These are phyloP conservation scores for Candida tibetensis DNA, from an alignment of 805 yeast species.

Conservation along the genomic window DNA sequence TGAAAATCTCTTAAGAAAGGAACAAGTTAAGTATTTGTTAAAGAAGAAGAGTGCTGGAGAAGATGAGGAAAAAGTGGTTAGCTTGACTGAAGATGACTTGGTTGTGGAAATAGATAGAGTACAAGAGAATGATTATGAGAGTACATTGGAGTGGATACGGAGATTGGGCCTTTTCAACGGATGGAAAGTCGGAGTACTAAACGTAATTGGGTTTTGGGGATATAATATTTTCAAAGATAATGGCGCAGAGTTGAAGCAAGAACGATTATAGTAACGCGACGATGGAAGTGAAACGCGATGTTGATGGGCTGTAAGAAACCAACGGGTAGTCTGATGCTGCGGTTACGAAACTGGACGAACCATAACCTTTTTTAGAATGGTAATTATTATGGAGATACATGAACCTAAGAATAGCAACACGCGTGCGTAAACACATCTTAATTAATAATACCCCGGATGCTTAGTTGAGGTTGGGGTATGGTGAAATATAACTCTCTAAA, in stretches of 20 bases:
- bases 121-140: background rate
- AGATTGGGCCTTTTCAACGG: slow-evolving; percentile 64
- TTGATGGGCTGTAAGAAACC: too few relatives aligned
- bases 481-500: too few relatives aligned
- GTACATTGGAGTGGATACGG: slow-evolving; percentile 20
- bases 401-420: too few relatives aligned
- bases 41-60: slow-evolving; percentile 31
- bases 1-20: slow-evolving; percentile 81
- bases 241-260: slow-evolving; percentile 39
- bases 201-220: slow-evolving; percentile 83
- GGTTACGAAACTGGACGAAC: too few relatives aligned
- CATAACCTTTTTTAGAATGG: too few relatives aligned
- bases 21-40: slow-evolving; percentile 69
- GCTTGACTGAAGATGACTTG: slow-evolving; percentile 48
- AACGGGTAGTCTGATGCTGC: too few relatives aligned
- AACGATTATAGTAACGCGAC: slow-evolving; percentile 21
- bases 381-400: too few relatives aligned
- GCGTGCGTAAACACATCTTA: too few relatives aligned
- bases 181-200: slow-evolving; percentile 83
- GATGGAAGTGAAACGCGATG: too few relatives aligned
- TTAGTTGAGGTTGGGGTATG: too few relatives aligned
- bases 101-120: slow-evolving; percentile 48
- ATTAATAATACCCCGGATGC: too few relatives aligned
- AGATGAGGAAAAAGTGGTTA: slow-evolving; percentile 38
- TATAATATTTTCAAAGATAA: slow-evolving; percentile 54